These are phyloP conservation scores for Gnaphalium uliginosum DNA, from an alignment of 129 eudicot species.

Conservation along the genomic window DNA sequence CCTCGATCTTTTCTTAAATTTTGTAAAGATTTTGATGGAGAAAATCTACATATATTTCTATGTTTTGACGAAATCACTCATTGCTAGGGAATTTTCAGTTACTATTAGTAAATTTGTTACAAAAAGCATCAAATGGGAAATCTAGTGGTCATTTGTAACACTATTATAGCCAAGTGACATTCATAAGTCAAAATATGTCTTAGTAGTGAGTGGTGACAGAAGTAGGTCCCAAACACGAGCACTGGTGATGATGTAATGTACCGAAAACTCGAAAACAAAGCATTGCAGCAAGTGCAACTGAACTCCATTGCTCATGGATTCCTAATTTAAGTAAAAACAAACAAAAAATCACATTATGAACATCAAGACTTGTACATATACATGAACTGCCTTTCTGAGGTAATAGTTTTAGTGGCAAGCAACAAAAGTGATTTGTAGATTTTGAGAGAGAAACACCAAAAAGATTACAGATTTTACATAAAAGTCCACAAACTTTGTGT, in stretches of 20 bases:
- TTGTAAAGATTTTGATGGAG: no score
- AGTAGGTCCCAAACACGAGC: background rate
- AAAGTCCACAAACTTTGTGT: constrained; percentile 30
- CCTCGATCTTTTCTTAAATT: no score
- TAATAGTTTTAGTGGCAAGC: constrained; percentile 28
- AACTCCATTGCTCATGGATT: constrained; percentile 16
- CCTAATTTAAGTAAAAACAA: background rate
- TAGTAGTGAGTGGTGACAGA: background rate
- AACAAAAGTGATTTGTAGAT: constrained; percentile 18
- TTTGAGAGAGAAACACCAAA: constrained; percentile 25
- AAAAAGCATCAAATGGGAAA: no score
- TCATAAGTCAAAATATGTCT: no score
- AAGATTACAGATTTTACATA: constrained; percentile 20
- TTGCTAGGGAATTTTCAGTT: no score
- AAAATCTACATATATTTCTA: no score
- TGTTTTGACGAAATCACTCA: no score
- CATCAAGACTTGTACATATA: constrained; percentile 12
- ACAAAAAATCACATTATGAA: constrained; percentile 14
- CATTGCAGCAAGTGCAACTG: background rate
- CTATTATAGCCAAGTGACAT: no score
- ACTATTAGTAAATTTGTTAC: no score
- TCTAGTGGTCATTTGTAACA: no score
- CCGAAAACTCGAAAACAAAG: background rate
- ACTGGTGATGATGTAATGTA: background rate
- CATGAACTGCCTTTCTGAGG: background rate